Evolutionary conservation across 2,329 filamentous ascomycete genomes (phyloP), one percentile per base, ranked within the genome.

Genomic region (Fusarium sacchari): DNA sequence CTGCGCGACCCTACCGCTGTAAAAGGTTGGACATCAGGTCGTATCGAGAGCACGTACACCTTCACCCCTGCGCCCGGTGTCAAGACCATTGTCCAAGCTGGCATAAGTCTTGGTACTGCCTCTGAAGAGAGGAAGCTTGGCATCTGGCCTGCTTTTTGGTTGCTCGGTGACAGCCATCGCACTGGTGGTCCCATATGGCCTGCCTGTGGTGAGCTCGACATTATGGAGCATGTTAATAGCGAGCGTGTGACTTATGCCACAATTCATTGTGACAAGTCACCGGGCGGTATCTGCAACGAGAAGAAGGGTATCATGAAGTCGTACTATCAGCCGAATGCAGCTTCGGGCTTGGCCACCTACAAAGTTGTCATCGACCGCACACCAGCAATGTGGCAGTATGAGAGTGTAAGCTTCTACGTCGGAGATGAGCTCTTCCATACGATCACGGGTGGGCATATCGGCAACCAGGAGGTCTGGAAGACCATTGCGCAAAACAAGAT

Each of bases 321-420:
- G 6, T 12, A 24, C 10, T 6, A 3, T 17, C 52, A 46, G 10
- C 5, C 39, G 1, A 28, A 67, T 34, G 2, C 8, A 20, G 64
- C 43, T 74, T 82, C 37, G 76, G 72, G 6, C 34, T 88, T 85
- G 81, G 84, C 87, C 71, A 84, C 81, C 3, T 87, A 85, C 81
- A 81, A 82, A 7, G 79, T 87, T 50, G 81, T 84, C 50, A 82
- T 87, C 66, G 86, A 89, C 73, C 84, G 86, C 22, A 84, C 82
- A 8, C 80, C 80, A 20, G 73, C 79, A 43, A 80, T 83, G 72
- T 88, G 85, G 84, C 71, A 68, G 30, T 77, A 79, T 4, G 85
- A 89, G 81, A 82, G 81, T 37, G 85, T 89, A 28, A 81, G 81
- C 5, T 88, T 86, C 84, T 80, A 82, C 63, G 71, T 84, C 42